phyloP scores from a whole-genome alignment of 2,329 filamentous ascomycete species.

The Alternaria arborescens region DNA sequence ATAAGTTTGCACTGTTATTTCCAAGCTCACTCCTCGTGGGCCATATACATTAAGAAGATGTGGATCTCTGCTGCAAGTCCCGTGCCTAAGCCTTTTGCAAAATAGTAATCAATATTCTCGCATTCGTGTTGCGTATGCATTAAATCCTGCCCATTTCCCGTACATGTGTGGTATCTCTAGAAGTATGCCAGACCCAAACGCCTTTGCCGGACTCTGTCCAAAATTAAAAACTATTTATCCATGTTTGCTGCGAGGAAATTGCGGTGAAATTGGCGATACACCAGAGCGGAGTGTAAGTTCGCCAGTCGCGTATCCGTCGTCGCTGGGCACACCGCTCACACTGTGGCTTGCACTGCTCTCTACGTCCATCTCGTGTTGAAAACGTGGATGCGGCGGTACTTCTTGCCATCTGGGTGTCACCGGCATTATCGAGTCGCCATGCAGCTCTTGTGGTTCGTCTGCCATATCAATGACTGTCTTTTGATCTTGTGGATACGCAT shows the following conservation, averaged over 20 bases:
- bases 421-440: slow-evolving; percentile 29
- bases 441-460: slow-evolving; percentile 37
- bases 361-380: slow-evolving; percentile 32
- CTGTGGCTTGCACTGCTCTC: slow-evolving; percentile 26
- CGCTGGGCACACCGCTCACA: slow-evolving; percentile 35
- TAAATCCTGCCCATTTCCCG: neutral
- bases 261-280: slow-evolving; percentile 30
- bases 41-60: neutral
- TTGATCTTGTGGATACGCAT: slow-evolving; percentile 26
- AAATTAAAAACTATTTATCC: neutral
- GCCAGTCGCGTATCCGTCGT: slow-evolving; percentile 26
- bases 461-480: slow-evolving; percentile 34
- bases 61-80: neutral
- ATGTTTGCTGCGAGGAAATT: neutral
- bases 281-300: slow-evolving; percentile 15
- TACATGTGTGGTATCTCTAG: slow-evolving; percentile 22
- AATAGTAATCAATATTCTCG: neutral
- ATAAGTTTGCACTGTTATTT: neutral
- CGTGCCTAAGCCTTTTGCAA: neutral
- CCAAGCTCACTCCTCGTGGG: neutral
- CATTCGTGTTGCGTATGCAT: neutral
- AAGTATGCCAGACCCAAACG: slow-evolving; percentile 8
- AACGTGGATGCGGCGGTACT: slow-evolving; percentile 23
- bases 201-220: neutral
- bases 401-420: slow-evolving; percentile 36